Evolutionary conservation across 225 moss, liverwort and hornwort genomes (phyloP).

Genomic region (Sphagnum tenellum): DNA sequence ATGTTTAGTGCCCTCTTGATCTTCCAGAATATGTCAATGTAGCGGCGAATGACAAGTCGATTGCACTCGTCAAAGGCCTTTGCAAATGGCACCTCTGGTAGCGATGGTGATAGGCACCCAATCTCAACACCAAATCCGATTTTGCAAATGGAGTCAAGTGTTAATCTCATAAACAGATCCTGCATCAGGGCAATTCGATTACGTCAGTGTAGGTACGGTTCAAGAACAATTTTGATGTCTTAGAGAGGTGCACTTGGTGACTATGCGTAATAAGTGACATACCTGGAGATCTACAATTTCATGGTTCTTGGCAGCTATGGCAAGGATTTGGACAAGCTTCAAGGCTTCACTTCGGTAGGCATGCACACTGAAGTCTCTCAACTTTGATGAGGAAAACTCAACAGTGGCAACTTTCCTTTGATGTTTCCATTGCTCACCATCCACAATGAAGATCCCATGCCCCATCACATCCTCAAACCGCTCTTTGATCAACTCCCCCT

Average conservation of each 20-base stretch:
- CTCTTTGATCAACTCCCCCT: conserved; percentile 27
- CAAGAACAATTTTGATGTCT: too few relatives aligned
- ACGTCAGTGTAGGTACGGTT: too few relatives aligned
- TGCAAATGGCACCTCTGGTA: conserved; percentile 27
- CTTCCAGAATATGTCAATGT: conserved; percentile 27
- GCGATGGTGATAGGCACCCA: conserved; percentile 23
- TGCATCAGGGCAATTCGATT: conserved; percentile 6
- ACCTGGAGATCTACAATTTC: conserved; percentile 35
- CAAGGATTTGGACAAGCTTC: conserved; percentile 21
- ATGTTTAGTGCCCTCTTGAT: conserved; percentile 15
- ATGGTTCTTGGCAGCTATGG: conserved; percentile 9
- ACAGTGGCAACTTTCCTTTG: conserved; percentile 63
- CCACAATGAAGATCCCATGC: conserved; percentile 67
- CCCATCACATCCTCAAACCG: conserved; percentile 37
- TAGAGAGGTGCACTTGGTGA: too few relatives aligned
- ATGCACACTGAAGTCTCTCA: conserved; percentile 49
- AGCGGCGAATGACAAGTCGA: conserved; percentile 20
- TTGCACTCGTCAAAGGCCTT: conserved; percentile 25
- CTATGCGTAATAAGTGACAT: not conserved
- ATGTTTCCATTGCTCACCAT: conserved; percentile 66
- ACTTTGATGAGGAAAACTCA: conserved; percentile 47
- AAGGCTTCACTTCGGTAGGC: conserved; percentile 39
- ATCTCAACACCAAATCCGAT: conserved; percentile 43
- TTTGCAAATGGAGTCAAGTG: conserved; percentile 35
- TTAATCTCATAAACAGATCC: conserved; percentile 50